These are phyloP conservation scores for Mimosa bimucronata DNA, from an alignment of 306 rosid species.

Conservation along the genomic window DNA sequence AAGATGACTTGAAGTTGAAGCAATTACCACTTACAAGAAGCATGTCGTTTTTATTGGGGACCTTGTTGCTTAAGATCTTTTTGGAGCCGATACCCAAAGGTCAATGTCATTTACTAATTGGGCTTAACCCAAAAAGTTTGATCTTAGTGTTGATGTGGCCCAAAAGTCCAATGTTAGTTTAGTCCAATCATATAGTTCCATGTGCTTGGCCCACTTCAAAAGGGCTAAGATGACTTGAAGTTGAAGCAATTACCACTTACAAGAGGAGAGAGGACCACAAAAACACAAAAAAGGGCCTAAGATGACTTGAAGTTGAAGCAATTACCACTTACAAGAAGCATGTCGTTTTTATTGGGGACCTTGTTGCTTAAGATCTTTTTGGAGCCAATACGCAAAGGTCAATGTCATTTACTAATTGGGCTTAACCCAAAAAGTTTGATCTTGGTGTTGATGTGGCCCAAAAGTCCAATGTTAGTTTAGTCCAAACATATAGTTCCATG, in stretches of 20 bases:
- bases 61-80: not conserved
- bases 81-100: no score
- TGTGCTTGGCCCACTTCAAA: not conserved
- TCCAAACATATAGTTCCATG: not conserved
- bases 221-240: not conserved
- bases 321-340: not conserved
- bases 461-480: not conserved
- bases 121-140: not conserved
- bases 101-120: not conserved
- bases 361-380: not conserved
- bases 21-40: not conserved
- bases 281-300: not conserved
- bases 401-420: not conserved
- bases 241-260: not conserved
- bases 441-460: not conserved
- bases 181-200: not conserved
- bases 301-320: not conserved
- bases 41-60: not conserved
- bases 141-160: not conserved
- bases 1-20: not conserved
- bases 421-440: not conserved
- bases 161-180: not conserved
- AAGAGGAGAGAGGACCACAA: not conserved
- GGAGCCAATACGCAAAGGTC: no score
- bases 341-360: not conserved